phyloP scores from a whole-genome alignment of 2,329 filamentous ascomycete genomes.

The Sclerotinia nivalis region DNA sequence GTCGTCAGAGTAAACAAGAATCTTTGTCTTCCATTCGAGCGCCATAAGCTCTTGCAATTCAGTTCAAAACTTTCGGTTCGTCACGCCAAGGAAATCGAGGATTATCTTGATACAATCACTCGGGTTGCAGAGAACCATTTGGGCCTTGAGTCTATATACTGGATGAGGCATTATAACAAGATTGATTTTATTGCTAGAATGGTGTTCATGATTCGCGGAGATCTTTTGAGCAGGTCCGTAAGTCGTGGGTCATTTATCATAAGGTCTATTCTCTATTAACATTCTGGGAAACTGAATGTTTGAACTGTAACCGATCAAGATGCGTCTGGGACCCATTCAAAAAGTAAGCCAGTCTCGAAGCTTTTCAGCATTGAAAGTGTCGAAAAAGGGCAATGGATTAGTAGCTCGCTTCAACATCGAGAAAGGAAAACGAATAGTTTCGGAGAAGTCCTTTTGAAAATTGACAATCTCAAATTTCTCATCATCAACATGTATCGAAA shows the following conservation, averaged over 20 bases:
- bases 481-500: slow-evolving; percentile 19
- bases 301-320: slow-evolving; percentile 18
- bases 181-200: slow-evolving; percentile 32
- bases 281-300: slow-evolving; percentile 15
- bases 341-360: neutral
- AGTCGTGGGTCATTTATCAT: slow-evolving; percentile 18
- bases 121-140: slow-evolving; percentile 28
- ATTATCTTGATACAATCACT: slow-evolving; percentile 34
- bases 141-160: slow-evolving; percentile 34
- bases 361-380: slow-evolving; percentile 29
- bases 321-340: slow-evolving; percentile 19
- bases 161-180: slow-evolving; percentile 29
- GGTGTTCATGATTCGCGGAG: slow-evolving; percentile 33
- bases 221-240: slow-evolving; percentile 39
- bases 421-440: slow-evolving; percentile 45
- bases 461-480: neutral
- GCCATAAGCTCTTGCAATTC: slow-evolving; percentile 40
- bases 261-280: slow-evolving; percentile 5
- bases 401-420: slow-evolving; percentile 43
- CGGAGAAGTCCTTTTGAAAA: slow-evolving; percentile 45
- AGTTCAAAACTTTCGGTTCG: slow-evolving; percentile 36
- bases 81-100: slow-evolving; percentile 26
- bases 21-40: slow-evolving; percentile 37
- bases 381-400: slow-evolving; percentile 45
- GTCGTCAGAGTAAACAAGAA: slow-evolving; percentile 38